These are phyloP conservation scores for Naganishia sp. DNA, from an alignment of 1,284 basidiomycete species.

Conservation along the genomic window DNA sequence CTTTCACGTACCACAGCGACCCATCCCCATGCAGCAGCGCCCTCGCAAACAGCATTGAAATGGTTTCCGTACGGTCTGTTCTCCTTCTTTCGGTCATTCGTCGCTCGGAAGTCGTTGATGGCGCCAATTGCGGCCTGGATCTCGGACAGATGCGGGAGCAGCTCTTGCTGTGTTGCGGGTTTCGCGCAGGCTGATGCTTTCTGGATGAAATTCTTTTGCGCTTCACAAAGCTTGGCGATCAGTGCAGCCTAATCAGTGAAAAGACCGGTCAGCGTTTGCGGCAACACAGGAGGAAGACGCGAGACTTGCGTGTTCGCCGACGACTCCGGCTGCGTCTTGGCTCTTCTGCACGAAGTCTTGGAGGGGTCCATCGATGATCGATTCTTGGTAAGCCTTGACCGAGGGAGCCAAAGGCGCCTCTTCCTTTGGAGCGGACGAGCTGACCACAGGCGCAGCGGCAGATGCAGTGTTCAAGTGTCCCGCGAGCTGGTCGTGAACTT, in stretches of 20 bases:
- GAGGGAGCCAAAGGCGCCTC: slow-evolving; percentile 60
- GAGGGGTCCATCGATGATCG: slow-evolving; percentile 69
- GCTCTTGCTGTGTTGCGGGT: slow-evolving; percentile 63
- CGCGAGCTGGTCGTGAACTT: slow-evolving; percentile 47
- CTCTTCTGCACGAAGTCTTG: slow-evolving; percentile 73
- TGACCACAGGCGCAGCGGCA: slow-evolving; percentile 38
- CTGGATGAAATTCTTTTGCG: slow-evolving; percentile 69
- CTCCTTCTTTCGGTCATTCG: slow-evolving; percentile 63
- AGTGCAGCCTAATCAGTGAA: slow-evolving; percentile 62
- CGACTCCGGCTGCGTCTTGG: slow-evolving; percentile 69
- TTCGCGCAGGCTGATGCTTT: slow-evolving; percentile 75
- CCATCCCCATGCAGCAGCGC: slow-evolving; percentile 87
- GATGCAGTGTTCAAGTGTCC: slow-evolving; percentile 53
- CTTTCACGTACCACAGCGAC: slow-evolving; percentile 66
- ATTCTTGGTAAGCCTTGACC: slow-evolving; percentile 73
- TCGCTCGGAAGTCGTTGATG: slow-evolving; percentile 78
- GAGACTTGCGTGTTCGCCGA: slow-evolving; percentile 75
- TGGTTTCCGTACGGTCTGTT: slow-evolving; percentile 83
- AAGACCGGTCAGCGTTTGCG: not conserved
- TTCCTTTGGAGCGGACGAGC: slow-evolving; percentile 49
- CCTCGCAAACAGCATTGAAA: slow-evolving; percentile 78
- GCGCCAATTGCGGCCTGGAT: slow-evolving; percentile 73
- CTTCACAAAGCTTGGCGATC: slow-evolving; percentile 68
- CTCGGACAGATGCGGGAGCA: slow-evolving; percentile 68
- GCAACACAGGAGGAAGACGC: not conserved